Evolutionary conservation across 352 stramenopile species (phyloP).

Genomic region (Globisporangium abappressorium): DNA sequence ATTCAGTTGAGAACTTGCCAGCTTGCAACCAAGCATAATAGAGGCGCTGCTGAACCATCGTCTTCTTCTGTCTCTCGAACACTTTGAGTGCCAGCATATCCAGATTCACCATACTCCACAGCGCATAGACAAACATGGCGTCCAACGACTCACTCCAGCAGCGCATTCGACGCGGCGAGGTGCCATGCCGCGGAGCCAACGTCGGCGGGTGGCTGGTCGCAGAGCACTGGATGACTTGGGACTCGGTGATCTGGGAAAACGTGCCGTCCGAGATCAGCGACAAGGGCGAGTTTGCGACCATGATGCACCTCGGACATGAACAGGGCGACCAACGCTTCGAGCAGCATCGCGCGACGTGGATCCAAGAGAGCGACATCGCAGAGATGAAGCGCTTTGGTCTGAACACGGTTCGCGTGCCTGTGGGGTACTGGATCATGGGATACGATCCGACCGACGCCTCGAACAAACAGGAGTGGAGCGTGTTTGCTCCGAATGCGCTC

Average conservation of each 20-base stretch:
- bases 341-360: conserved; percentile 75
- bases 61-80: not conserved
- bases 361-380: conserved; percentile 68
- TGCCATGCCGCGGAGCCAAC: conserved; percentile 67
- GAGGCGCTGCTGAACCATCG: not conserved
- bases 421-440: conserved; percentile 78
- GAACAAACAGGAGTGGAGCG: conserved; percentile 37
- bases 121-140: conserved; percentile 13
- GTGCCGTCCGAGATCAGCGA: conserved; percentile 46
- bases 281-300: conserved; percentile 52
- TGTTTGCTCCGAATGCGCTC: conserved; percentile 43
- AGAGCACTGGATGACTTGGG: conserved; percentile 83
- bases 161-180: conserved; percentile 32
- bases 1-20: not conserved
- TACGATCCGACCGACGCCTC: conserved; percentile 43
- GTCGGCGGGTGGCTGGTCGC: conserved; percentile 83
- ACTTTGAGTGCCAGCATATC: not conserved
- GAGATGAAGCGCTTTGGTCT: conserved; percentile 59
- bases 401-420: conserved; percentile 76
- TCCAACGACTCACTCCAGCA: conserved; percentile 17
- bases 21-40: not conserved
- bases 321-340: conserved; percentile 59
- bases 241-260: conserved; percentile 80
- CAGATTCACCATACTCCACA: conserved; percentile 1
- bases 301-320: conserved; percentile 44